Evolutionary conservation across 1,139 yeast species (phyloP), one percentile per base, ranked within the genome.

Genomic region (Scheffersomyces cryptocercus): DNA sequence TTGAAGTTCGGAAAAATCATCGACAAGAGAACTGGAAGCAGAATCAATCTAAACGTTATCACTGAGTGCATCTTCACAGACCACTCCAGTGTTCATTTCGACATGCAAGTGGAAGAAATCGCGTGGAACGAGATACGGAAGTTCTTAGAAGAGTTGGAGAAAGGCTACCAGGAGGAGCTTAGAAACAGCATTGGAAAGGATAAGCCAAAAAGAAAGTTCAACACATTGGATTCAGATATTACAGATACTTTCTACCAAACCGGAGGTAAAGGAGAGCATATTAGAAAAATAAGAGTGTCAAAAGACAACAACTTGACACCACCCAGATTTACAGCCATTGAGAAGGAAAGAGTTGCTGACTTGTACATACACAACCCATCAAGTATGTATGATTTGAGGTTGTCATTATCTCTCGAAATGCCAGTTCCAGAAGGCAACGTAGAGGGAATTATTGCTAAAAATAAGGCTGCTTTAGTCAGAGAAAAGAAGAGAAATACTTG

Each of bases 1-100:
- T 73, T 88, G 64, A 89, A 89, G 61, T 77, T 88, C 52, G 97
- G 97, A 7, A 72, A 82, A 11, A 80, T 90, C 29, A 79, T 83
- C 67, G 89, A 85, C 52, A 84, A 84, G 55, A 69, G 72, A 16
- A 77, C 81, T 35, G 87, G 85, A 43, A 70, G 75, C 53, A 74
- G 97, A 46, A 71, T 88, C 36, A 76, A 76, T 44, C 69, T 90
- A 34, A 91, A 90, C 5, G 84, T 88, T 3, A 79, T 85, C 11
- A 84, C 95, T 4, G 97, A 90, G 62, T 77, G 90, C 40, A 75
- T 90, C 5, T 73, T 79, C 42, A 78, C 80, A 28, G 75, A 81
- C 46, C 78, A 79, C 29, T 68, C 80, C 20, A 79, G 77, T 45
- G 81, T 87, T 15, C 72, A 67, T 46, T 86, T 88, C 67, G 82